A percentile compares a stretch with the other conserved stretches of the same genome.
Evolutionary conservation across 352 stramenopile species (phyloP).

Genomic region (Phytophthora sojae): DNA sequence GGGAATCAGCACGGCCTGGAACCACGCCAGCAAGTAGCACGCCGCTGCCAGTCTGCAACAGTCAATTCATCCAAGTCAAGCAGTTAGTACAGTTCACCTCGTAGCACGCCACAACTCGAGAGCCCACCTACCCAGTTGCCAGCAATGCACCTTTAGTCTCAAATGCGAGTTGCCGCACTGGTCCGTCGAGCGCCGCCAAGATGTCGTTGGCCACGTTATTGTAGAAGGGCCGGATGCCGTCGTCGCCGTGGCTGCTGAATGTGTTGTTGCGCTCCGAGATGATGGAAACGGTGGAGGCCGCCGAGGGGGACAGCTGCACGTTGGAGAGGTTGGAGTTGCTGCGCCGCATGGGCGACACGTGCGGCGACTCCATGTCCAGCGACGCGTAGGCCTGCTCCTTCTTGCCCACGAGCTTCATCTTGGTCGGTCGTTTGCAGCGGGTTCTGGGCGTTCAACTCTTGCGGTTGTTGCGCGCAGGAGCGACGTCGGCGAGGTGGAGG

Average conservation of each 20-base stretch:
- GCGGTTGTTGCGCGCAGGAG: background rate
- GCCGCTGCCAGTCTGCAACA: slow-evolving; percentile 63
- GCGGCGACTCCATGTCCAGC: slow-evolving; percentile 75
- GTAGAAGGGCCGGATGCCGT: slow-evolving; percentile 46
- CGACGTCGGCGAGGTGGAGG: background rate
- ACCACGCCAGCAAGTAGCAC: slow-evolving; percentile 88
- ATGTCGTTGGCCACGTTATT: slow-evolving; percentile 68
- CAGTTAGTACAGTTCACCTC: slow-evolving; percentile 4
- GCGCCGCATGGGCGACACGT: slow-evolving; percentile 35
- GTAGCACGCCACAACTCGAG: background rate
- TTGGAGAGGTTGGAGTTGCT: slow-evolving; percentile 45
- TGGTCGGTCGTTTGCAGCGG: slow-evolving; percentile 3
- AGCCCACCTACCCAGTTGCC: slow-evolving; percentile 66
- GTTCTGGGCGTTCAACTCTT: background rate
- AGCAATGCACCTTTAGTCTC: slow-evolving; percentile 87
- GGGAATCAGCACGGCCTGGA: slow-evolving; percentile 84
- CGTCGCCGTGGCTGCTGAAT: slow-evolving; percentile 19
- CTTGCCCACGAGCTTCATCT: slow-evolving; percentile 78
- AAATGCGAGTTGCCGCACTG: slow-evolving; percentile 76
- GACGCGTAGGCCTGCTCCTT: slow-evolving; percentile 82
- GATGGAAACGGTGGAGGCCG: slow-evolving; percentile 39
- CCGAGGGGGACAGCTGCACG: slow-evolving; percentile 59
- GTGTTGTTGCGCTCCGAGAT: slow-evolving; percentile 35
- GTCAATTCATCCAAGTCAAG: background rate
- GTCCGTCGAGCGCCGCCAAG: slow-evolving; percentile 62